A percentile compares a stretch with the other conserved stretches of the same genome.
Conservation (phyloP, 179 eudicot species). For the Sideroxylon spinosum region DNA sequence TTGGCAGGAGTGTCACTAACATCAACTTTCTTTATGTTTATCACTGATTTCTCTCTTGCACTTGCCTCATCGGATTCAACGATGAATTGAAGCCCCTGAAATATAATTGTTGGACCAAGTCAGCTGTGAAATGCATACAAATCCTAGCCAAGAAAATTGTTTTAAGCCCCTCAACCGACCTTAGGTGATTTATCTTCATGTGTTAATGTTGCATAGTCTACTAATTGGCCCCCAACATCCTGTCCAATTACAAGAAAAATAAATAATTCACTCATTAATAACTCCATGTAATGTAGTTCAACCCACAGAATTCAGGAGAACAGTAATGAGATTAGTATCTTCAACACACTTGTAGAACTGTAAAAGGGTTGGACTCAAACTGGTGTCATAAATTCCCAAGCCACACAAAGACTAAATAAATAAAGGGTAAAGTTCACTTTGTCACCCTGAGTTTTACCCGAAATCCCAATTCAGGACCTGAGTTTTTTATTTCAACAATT, state of each 20-base stretch:
- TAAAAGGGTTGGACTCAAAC: neutral
- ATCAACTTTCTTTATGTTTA: slow-evolving; percentile 28
- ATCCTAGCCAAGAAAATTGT: slow-evolving; percentile 8
- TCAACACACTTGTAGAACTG: neutral
- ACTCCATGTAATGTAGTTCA: neutral
- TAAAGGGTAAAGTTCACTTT: too few relatives aligned
- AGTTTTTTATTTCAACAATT: too few relatives aligned
- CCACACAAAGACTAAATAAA: neutral
- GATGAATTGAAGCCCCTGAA: slow-evolving; percentile 77
- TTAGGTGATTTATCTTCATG: slow-evolving; percentile 47
- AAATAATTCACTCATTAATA: neutral
- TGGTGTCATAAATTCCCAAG: neutral
- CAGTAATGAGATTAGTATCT: neutral
- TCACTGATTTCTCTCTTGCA: slow-evolving; percentile 31
- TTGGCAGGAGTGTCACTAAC: slow-evolving; percentile 29
- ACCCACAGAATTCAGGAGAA: neutral
- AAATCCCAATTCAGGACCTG: too few relatives aligned
- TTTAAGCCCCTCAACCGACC: slow-evolving; percentile 33
- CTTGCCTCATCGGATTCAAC: slow-evolving; percentile 38
- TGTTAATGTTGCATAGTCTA: slow-evolving; percentile 37
- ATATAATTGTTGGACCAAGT: slow-evolving; percentile 19
- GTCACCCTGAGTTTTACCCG: too few relatives aligned
- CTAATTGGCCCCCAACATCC: slow-evolving; percentile 50
- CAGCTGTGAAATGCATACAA: slow-evolving; percentile 15
- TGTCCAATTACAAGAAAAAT: slow-evolving; percentile 17